Conservation (phyloP, 1,284 basidiomycete species). For the Neotropicomus parvogracilis region DNA sequence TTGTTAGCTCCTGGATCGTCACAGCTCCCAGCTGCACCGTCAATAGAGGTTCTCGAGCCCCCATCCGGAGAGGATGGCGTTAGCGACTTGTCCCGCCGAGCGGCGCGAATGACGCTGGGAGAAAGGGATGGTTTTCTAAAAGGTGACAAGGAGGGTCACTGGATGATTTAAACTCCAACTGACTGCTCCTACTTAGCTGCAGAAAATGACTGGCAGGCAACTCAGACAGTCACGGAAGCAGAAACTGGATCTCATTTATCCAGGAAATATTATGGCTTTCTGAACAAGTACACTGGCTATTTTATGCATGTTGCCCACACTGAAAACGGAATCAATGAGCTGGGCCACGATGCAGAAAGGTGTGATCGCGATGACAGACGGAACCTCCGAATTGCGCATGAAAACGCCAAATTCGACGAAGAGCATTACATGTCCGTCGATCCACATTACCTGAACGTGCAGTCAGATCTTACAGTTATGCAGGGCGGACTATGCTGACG, state of each 20-base stretch:
- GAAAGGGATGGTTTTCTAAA: constrained; percentile 50
- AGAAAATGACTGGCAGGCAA: constrained; percentile 72
- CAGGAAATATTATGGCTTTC: constrained; percentile 64
- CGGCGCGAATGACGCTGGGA: constrained; percentile 46
- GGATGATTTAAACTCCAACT: constrained; percentile 1
- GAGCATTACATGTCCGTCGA: constrained; percentile 72
- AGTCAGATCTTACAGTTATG: constrained; percentile 4
- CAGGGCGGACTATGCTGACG: constrained; percentile 77
- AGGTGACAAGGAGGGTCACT: constrained; percentile 40
- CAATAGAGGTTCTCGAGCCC: constrained; percentile 59
- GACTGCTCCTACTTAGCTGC: constrained; percentile 46
- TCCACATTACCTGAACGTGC: constrained; percentile 1
- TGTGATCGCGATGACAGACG: constrained; percentile 45
- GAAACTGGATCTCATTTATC: constrained; percentile 37
- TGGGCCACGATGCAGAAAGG: constrained; percentile 63
- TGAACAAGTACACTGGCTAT: constrained; percentile 68
- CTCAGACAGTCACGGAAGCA: constrained; percentile 52
- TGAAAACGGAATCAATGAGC: constrained; percentile 76
- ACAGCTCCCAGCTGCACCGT: constrained; percentile 37
- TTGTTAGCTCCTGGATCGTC: constrained; percentile 63
- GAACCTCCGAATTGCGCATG: constrained; percentile 48
- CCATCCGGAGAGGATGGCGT: constrained; percentile 30
- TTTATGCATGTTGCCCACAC: constrained; percentile 65
- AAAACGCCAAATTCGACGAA: constrained; percentile 74
- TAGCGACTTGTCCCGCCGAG: constrained; percentile 41